Conservation (phyloP, 352 stramenopile species). For the Phytophthora tentaculata region DNA sequence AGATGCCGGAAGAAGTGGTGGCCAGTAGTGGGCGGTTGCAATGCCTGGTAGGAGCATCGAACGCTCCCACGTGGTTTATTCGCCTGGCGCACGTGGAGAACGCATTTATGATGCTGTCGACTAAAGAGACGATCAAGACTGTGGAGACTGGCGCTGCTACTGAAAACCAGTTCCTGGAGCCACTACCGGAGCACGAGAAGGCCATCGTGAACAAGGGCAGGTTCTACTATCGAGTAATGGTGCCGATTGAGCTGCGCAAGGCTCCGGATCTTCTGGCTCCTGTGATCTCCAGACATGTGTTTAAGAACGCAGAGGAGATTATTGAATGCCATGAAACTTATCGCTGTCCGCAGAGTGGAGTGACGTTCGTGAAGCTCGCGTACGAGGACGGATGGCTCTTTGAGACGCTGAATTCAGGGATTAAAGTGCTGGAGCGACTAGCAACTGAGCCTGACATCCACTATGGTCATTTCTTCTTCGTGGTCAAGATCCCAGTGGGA, state of each 20-base stretch:
- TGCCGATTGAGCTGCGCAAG: slow-evolving; percentile 77
- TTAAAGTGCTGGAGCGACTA: slow-evolving; percentile 74
- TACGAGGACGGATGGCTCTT: slow-evolving; percentile 87
- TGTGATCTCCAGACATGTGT: slow-evolving; percentile 67
- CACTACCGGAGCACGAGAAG: slow-evolving; percentile 43
- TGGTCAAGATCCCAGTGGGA: slow-evolving; percentile 82
- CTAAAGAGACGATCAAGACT: slow-evolving; percentile 39
- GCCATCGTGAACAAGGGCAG: slow-evolving; percentile 49
- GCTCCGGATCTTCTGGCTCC: slow-evolving; percentile 75
- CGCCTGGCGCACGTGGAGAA: slow-evolving; percentile 73
- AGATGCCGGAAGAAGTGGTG: slow-evolving; percentile 82
- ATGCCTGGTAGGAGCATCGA: slow-evolving; percentile 58
- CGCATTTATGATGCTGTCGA: slow-evolving; percentile 73
- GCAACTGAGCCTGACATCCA: slow-evolving; percentile 68
- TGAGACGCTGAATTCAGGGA: slow-evolving; percentile 83
- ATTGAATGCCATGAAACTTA: slow-evolving; percentile 76
- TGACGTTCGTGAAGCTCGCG: slow-evolving; percentile 84
- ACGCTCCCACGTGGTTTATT: slow-evolving; percentile 76
- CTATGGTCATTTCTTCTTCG: slow-evolving; percentile 85
- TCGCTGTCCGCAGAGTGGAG: slow-evolving; percentile 70
- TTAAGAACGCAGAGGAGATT: slow-evolving; percentile 86
- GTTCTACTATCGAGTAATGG: slow-evolving; percentile 80
- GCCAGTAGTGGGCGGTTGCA: slow-evolving; percentile 60
- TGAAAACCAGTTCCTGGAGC: slow-evolving; percentile 46
- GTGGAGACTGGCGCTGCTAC: slow-evolving; percentile 16